Percentiles rank a stretch among this genome's conserved stretches.
These are phyloP conservation scores for Ramaria rubella DNA, from an alignment of 768 basidiomycete species.

Conservation along the genomic window DNA sequence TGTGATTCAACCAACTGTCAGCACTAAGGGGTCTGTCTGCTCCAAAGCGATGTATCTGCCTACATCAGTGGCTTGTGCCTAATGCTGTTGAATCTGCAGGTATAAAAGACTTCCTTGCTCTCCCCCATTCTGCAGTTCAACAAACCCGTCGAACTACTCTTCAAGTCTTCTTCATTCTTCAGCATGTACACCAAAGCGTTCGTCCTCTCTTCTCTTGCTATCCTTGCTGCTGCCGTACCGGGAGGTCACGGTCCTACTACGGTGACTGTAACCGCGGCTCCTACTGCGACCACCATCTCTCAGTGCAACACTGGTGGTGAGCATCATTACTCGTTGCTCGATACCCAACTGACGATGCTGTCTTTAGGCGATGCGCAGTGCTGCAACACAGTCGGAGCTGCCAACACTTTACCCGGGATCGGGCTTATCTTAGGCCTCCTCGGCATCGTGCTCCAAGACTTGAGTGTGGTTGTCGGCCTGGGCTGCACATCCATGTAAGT, in stretches of 20 bases:
- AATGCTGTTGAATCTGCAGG: no score
- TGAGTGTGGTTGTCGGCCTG: slow-evolving; percentile 19
- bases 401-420: slow-evolving; percentile 33
- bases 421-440: slow-evolving; percentile 18
- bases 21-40: no score
- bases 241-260: slow-evolving; percentile 8
- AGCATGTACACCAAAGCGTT: slow-evolving; percentile 4
- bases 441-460: slow-evolving; percentile 16
- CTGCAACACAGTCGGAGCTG: slow-evolving; percentile 25
- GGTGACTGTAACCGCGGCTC: not conserved
- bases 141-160: not conserved
- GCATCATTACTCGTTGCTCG: not conserved
- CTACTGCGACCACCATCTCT: not conserved
- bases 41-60: no score
- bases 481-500: slow-evolving; percentile 18
- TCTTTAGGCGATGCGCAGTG: slow-evolving; percentile 22
- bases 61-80: no score
- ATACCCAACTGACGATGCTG: not conserved
- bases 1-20: no score
- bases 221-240: slow-evolving; percentile 19
- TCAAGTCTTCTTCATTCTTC: slow-evolving; percentile 10
- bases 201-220: slow-evolving; percentile 13
- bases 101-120: no score
- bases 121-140: not conserved
- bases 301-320: slow-evolving; percentile 6